Conservation (phyloP, 2,329 filamentous ascomycete species). For the Diaporthe sp. region DNA sequence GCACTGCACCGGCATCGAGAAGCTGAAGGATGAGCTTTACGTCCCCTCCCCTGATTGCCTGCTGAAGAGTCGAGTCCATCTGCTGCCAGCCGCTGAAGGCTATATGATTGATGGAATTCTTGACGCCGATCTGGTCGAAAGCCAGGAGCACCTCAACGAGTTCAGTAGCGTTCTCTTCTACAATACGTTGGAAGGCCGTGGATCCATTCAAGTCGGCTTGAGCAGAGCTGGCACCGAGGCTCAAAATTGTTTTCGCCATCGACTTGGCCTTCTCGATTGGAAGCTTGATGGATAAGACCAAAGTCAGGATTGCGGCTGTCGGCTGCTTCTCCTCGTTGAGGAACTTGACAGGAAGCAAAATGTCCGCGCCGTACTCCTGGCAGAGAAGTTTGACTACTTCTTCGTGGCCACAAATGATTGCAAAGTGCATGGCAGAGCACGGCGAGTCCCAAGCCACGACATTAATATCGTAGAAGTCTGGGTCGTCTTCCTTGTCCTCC, state of each 20-base stretch:
- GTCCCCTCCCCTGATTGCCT: conserved; percentile 70
- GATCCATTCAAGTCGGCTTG: conserved; percentile 77
- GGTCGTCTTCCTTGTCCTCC: conserved; percentile 74
- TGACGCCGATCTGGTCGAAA: conserved; percentile 71
- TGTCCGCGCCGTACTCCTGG: conserved; percentile 80
- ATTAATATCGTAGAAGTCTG: conserved; percentile 85
- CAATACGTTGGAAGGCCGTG: conserved; percentile 77
- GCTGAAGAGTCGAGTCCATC: conserved; percentile 57
- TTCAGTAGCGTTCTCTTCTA: conserved; percentile 63
- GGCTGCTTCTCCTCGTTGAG: conserved; percentile 63
- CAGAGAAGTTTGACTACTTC: conserved; percentile 79
- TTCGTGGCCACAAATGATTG: conserved; percentile 80
- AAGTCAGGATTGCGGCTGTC: conserved; percentile 74
- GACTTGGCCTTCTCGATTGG: conserved; percentile 72
- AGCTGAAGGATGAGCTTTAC: conserved; percentile 69
- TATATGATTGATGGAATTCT: conserved; percentile 77
- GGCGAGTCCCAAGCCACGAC: conserved; percentile 84
- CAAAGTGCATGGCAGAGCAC: conserved; percentile 82
- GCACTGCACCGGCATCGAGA: conserved; percentile 72
- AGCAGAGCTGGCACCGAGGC: conserved; percentile 78
- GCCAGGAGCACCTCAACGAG: conserved; percentile 65
- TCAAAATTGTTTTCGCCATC: conserved; percentile 76
- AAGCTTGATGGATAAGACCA: conserved; percentile 77
- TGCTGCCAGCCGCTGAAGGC: conserved; percentile 53
- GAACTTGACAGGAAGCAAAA: conserved; percentile 81